phyloP scores from a whole-genome alignment of 2,329 filamentous ascomycete genomes.

The Cadophora luteo-olivacea region DNA sequence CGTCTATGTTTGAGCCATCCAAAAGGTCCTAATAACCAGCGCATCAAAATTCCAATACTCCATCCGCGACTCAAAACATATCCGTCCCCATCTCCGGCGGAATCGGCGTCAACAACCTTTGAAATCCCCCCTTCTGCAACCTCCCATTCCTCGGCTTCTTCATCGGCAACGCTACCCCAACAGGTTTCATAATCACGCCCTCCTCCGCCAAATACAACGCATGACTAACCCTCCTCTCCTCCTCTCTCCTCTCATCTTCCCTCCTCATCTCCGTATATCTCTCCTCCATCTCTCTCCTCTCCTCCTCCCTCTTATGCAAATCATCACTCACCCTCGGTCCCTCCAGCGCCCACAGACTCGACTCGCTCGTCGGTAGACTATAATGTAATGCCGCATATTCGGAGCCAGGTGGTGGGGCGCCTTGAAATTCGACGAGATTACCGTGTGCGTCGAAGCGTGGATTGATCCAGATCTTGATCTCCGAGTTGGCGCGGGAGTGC shows the following conservation, averaged over 20 bases:
- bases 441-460: conserved; percentile 16
- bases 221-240: neutral
- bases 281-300: neutral
- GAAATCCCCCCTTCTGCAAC: conserved; percentile 2
- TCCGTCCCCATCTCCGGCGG: conserved; percentile 8
- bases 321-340: conserved; percentile 23
- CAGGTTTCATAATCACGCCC: neutral
- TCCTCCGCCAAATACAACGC: conserved; percentile 2
- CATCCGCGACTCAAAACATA: neutral
- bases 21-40: no score
- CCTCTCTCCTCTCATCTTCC: neutral
- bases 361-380: conserved; percentile 11
- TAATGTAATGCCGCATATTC: neutral
- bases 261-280: neutral
- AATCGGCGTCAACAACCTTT: conserved; percentile 18
- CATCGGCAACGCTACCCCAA: conserved; percentile 3
- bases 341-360: conserved; percentile 17
- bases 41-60: neutral
- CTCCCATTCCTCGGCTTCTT: conserved; percentile 8
- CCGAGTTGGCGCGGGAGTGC: neutral
- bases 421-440: neutral
- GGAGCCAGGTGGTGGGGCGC: neutral
- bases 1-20: no score
- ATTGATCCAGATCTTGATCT: conserved; percentile 24
- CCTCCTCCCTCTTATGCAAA: neutral